phyloP scores from a whole-genome alignment of 228 moss, liverwort and hornwort species.

The Sphagnum magellanicum region DNA sequence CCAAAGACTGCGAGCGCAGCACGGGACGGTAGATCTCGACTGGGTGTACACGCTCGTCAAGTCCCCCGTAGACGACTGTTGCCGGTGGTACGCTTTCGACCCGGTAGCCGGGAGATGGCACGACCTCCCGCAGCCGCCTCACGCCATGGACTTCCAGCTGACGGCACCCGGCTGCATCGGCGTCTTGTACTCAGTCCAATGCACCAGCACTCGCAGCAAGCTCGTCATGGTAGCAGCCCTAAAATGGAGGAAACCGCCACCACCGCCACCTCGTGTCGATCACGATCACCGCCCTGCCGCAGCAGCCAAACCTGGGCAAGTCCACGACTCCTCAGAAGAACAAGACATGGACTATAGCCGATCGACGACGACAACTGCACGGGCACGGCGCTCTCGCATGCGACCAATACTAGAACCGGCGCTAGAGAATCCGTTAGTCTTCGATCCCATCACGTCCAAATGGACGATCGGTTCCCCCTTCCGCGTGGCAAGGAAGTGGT shows the following conservation, averaged over 20 bases:
- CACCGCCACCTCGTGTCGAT: no score
- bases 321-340: no score
- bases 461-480: constrained; percentile 45
- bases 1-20: constrained; percentile 19
- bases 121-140: constrained; percentile 28
- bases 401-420: constrained; percentile 34
- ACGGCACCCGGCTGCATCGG: constrained; percentile 51
- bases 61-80: constrained; percentile 10
- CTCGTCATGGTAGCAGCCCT: constrained; percentile 55
- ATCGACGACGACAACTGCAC: no score
- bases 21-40: constrained; percentile 9
- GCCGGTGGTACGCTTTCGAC: constrained; percentile 46
- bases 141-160: constrained; percentile 53
- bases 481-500: constrained; percentile 51
- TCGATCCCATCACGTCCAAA: constrained; percentile 22
- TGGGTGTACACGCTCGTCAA: constrained; percentile 49
- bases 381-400: no score
- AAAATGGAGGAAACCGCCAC: constrained; percentile 15
- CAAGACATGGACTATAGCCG: no score
- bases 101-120: constrained; percentile 30
- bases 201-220: constrained; percentile 26
- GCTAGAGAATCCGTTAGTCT: constrained; percentile 33
- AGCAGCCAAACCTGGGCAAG: no score
- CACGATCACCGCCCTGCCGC: no score
- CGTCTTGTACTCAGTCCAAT: constrained; percentile 41